phyloP scores from a whole-genome alignment of 257 asterid species.

The Plantago elongata region DNA sequence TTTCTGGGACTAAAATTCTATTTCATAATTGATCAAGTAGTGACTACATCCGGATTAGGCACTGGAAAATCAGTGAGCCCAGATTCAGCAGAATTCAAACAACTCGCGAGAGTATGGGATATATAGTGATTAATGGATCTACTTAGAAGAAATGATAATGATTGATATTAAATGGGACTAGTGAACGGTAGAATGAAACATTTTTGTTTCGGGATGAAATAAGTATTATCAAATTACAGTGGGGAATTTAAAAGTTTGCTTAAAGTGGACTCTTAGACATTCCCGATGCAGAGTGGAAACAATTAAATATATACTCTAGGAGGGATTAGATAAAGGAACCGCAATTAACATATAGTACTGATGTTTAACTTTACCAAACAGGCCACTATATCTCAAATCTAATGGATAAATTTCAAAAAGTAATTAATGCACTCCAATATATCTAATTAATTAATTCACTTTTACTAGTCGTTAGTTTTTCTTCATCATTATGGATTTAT shows the following conservation, averaged over 20 bases:
- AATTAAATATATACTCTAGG: slow-evolving; percentile 8
- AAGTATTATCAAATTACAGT: no score
- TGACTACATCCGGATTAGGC: no score
- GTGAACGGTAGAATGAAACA: no score
- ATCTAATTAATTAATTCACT: background rate
- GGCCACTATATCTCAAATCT: slow-evolving; percentile 18
- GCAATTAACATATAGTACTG: background rate
- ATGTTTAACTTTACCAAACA: slow-evolving; percentile 17
- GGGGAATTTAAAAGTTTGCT: slow-evolving; percentile 18
- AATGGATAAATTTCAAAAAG: background rate
- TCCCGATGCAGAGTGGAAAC: slow-evolving; percentile 26
- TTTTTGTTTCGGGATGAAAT: no score
- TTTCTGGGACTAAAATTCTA: no score
- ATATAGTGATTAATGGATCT: no score
- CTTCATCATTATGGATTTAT: background rate
- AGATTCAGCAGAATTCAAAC: no score
- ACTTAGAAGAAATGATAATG: no score
- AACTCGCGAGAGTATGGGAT: no score
- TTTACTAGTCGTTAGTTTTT: background rate
- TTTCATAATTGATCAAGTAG: no score
- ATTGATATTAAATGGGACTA: no score
- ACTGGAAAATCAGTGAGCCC: no score
- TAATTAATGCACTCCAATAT: slow-evolving; percentile 15
- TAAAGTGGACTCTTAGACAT: slow-evolving; percentile 27
- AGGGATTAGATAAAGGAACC: slow-evolving; percentile 21